Conservation (phyloP, 176 grass and related monocot genomes). For the Oryza longistaminata region DNA sequence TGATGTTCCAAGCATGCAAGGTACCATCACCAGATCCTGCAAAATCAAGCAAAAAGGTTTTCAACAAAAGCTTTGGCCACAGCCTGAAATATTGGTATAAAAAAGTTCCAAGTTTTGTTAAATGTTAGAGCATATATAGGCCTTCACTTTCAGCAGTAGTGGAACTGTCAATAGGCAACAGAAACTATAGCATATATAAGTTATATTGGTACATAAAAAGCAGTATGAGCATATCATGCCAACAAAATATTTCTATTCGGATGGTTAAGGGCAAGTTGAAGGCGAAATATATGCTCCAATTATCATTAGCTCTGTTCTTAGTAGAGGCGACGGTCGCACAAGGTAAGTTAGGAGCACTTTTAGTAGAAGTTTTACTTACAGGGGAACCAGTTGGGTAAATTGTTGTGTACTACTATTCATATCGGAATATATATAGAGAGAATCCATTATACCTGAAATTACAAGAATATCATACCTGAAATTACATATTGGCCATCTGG, state of each 20-base stretch:
- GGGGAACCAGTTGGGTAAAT: not conserved
- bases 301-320: constrained; percentile 9
- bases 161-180: not conserved
- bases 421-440: constrained; percentile 30
- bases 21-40: constrained; percentile 95
- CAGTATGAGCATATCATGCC: constrained; percentile 5
- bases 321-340: not conserved
- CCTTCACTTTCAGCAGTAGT: not conserved
- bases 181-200: not conserved
- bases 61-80: constrained; percentile 21
- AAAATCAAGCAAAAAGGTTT: constrained; percentile 39
- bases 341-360: not conserved
- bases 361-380: not conserved
- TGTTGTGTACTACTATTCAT: not conserved
- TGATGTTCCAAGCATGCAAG: constrained; percentile 97
- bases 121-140: not conserved
- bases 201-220: not conserved
- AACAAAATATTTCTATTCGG: constrained; percentile 10
- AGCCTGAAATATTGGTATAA: not conserved
- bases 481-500: constrained; percentile 94
- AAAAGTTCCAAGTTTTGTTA: constrained; percentile 29
- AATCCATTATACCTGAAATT: no score
- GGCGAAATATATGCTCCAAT: constrained; percentile 2
- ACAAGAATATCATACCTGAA: constrained; percentile 47
- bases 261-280: constrained; percentile 16